These are phyloP conservation scores for Elaeis oleifera DNA, from an alignment of 202 grass and related monocot genomes.

Conservation along the genomic window DNA sequence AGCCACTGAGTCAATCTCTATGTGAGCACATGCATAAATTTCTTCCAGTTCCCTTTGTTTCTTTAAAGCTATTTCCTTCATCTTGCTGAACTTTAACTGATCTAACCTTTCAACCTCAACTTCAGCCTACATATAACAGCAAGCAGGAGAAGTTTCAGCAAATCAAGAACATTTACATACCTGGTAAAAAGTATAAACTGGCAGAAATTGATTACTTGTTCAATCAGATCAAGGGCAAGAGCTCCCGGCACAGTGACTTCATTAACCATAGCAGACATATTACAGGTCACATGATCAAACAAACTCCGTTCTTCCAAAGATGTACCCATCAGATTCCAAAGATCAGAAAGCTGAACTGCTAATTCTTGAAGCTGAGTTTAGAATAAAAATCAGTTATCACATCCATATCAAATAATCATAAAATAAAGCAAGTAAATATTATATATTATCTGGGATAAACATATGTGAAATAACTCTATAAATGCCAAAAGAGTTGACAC, in stretches of 20 bases:
- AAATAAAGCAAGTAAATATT: background rate
- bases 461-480: too few relatives aligned
- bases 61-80: conserved; percentile 99
- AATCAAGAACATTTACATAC: conserved; percentile 13
- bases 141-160: conserved; percentile 11
- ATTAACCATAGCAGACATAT: conserved; percentile 74
- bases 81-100: conserved; percentile 90
- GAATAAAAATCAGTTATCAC: conserved; percentile 4
- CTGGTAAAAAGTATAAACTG: background rate
- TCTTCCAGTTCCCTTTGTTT: conserved; percentile 96
- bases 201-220: conserved; percentile 47
- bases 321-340: conserved; percentile 99
- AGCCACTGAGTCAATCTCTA: conserved; percentile 68
- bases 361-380: conserved; percentile 86
- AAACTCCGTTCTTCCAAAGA: conserved; percentile 66
- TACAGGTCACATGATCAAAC: conserved; percentile 92
- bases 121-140: conserved; percentile 54
- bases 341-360: conserved; percentile 79
- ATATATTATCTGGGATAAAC: background rate
- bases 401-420: background rate
- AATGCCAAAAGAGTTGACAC: too few relatives aligned
- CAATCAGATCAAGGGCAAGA: conserved; percentile 90
- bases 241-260: conserved; percentile 76
- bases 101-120: conserved; percentile 96
- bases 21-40: conserved; percentile 83